A percentile compares a stretch with the other conserved stretches of the same genome.
These are phyloP conservation scores for Tetracladium marchalianum DNA, from an alignment of 495 filamentous ascomycete genomes.

Conservation along the genomic window DNA sequence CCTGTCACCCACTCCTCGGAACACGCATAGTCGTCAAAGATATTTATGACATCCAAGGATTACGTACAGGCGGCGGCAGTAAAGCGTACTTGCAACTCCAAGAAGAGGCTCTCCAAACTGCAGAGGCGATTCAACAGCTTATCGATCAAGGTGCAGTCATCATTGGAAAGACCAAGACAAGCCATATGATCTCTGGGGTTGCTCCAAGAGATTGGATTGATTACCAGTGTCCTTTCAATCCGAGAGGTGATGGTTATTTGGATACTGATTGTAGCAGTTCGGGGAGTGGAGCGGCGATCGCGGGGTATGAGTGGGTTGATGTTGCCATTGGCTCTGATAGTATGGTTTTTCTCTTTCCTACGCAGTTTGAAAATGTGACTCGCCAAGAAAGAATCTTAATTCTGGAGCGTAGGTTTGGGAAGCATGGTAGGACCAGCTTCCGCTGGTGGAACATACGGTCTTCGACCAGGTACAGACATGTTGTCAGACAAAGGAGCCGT, in stretches of 20 bases:
- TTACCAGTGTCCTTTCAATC: constrained; percentile 29
- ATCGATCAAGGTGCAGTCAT: constrained; percentile 35
- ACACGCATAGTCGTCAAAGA: constrained; percentile 36
- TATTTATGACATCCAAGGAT: constrained; percentile 32
- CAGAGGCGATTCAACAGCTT: constrained; percentile 26
- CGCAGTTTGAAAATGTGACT: not conserved
- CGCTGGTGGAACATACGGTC: constrained; percentile 14
- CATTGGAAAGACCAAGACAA: constrained; percentile 38
- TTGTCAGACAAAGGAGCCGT: constrained; percentile 8
- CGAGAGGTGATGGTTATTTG: constrained; percentile 36
- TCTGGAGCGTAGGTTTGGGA: constrained; percentile 4
- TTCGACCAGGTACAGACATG: constrained; percentile 10
- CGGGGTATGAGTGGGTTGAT: constrained; percentile 38
- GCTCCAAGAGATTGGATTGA: constrained; percentile 15
- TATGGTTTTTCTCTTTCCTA: constrained; percentile 1
- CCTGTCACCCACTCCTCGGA: constrained; percentile 27
- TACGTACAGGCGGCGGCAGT: constrained; percentile 32
- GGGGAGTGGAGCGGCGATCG: constrained; percentile 28
- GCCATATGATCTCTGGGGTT: constrained; percentile 29
- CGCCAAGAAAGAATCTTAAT: not conserved
- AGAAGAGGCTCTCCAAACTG: constrained; percentile 22
- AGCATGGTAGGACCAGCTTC: constrained; percentile 15
- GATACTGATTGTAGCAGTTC: constrained; percentile 30
- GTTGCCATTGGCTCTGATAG: constrained; percentile 22
- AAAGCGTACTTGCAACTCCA: constrained; percentile 32